Base-by-base conservation (phyloP, 2,329 filamentous ascomycete species). In the Curvularia verruculosa region DNA sequence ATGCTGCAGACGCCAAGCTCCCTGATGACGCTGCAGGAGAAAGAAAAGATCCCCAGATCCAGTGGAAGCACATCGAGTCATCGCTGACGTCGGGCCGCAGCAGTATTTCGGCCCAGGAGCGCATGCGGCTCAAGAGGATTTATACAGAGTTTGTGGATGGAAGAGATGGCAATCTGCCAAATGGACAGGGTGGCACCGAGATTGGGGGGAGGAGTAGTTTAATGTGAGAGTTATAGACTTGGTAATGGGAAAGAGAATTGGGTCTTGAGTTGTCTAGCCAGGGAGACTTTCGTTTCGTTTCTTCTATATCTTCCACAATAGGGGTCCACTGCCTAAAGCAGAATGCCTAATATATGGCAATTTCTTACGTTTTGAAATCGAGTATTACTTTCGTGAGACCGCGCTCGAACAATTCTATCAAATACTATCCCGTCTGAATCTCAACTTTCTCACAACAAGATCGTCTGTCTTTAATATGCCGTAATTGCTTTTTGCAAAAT, bases 131-230 rank as follows among this genome's bases (percentile, higher is more conserved):
- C 64, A 83, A 86, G 68, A 85, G 85, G 39, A 97, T 99, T 59
- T 99, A 99, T 74, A 82, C 84, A 15, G 95, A 99, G 78, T 99
- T 99, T 81, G 88, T 97, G 0, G 90, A 91, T 3, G 93, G 92
- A 0, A 84, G 95, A 66, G 96, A 93, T 75, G 95, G 95, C 7
- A 93, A 98, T 80, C 92, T 99, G 91, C 91, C 88, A 58, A 94
- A 90, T 76, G 95, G 95, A 1, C 91, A 98, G 77, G 92, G 90
- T 0, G 90, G 89, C 54, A 96, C 88, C 76, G 95, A 98, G 78
- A 87, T 99, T 78, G 95, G 95, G 7, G 95, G 93, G 13, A 83
- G 95, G 73, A 94, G 89, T 68, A 98, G 92, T 78, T 81, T 99
- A 77, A 98, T 98, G 95, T 97, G 45, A 26, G 40, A 21, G 15